Base-by-base conservation (phyloP, 1,284 basidiomycete species). In the Cutaneotrichosporon arboriforme region DNA sequence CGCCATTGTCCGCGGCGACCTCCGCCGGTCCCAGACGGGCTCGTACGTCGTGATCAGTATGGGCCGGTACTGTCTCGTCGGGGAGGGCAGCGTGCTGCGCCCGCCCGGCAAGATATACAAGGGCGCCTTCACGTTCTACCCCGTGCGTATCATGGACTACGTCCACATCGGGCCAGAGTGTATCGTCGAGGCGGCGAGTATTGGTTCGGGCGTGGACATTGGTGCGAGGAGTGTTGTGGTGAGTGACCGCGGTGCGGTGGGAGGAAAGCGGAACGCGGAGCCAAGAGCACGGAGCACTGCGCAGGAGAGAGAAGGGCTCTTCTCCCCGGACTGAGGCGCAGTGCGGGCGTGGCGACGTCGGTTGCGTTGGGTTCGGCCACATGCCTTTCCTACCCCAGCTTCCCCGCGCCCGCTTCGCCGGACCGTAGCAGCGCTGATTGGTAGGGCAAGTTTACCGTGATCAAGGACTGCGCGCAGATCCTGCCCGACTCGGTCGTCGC, bases 141-240 rank as follows among this genome's bases (percentile, higher is more conserved):
- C 96, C 2, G 90, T 97, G 84, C 92, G 94, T 71, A 84, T 98
- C 23, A 89, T 90, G 2, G 93, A 98, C 74, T 86, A 90, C 69
- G 94, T 97, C 22, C 86, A 91, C 57, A 89, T 99, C 46, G 96
- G 94, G 4, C 82, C 86, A 15, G 83, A 84, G 56, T 84, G 83
- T 26, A 83, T 98, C 49, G 82, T 98, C 14, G 93, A 99, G 76
- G 94, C 96, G 1, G 92, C 93, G 0, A 87, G 85, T 2, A 90
- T 98, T 33, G 96, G 96, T 1, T 89, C 86, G 67, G 85, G 93
- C 62, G 92, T 97, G 36, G 85, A 93, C 66, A 96, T 99, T 57
- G 94, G 96, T 22, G 88, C 88, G 73, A 88, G 91, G 69, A 94
- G 92, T 70, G 84, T 98, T 52, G 88, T 99, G 52, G 93, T 93